A percentile compares a stretch with the other conserved stretches of the same genome.
Conservation (phyloP, 2,329 filamentous ascomycete species). For the Aspergillus ochraceoroseus region DNA sequence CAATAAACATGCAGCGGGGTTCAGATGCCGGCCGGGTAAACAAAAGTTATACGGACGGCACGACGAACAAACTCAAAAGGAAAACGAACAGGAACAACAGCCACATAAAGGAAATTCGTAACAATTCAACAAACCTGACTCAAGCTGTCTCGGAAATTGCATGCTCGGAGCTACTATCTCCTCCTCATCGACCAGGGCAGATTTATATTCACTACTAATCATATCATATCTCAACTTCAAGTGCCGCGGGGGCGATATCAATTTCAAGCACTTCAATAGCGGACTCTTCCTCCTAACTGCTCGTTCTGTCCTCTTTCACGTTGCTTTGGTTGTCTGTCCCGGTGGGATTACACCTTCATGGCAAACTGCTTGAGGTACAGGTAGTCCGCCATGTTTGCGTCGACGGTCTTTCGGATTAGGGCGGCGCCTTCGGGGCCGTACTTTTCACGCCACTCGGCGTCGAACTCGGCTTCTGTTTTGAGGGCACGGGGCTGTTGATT, state of each 20-base stretch:
- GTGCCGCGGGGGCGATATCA: not conserved
- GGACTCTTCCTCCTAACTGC: not conserved
- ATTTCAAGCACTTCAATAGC: no score
- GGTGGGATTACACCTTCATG: constrained; percentile 46
- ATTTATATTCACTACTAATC: no score
- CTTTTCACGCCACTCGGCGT: constrained; percentile 57
- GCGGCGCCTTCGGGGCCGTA: constrained; percentile 57
- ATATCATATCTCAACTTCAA: not conserved
- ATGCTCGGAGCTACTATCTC: constrained; percentile 28
- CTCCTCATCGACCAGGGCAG: constrained; percentile 21
- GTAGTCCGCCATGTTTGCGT: constrained; percentile 57
- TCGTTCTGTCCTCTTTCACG: constrained; percentile 4
- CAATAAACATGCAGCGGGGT: constrained; percentile 4
- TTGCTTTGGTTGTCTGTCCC: not conserved
- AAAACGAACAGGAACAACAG: not conserved
- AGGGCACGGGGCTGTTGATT: constrained; percentile 28
- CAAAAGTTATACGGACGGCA: no score
- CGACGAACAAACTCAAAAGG: no score
- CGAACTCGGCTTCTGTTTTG: constrained; percentile 52
- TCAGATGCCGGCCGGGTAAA: no score
- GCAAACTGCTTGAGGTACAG: constrained; percentile 63
- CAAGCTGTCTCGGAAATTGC: constrained; percentile 22
- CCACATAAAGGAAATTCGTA: no score
- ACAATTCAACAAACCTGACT: no score
- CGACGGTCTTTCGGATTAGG: constrained; percentile 56